Percentiles rank a stretch among this genome's conserved stretches.
These are phyloP conservation scores for Crithidia fasciculata DNA, from an alignment of 208 protist species.

Conservation along the genomic window DNA sequence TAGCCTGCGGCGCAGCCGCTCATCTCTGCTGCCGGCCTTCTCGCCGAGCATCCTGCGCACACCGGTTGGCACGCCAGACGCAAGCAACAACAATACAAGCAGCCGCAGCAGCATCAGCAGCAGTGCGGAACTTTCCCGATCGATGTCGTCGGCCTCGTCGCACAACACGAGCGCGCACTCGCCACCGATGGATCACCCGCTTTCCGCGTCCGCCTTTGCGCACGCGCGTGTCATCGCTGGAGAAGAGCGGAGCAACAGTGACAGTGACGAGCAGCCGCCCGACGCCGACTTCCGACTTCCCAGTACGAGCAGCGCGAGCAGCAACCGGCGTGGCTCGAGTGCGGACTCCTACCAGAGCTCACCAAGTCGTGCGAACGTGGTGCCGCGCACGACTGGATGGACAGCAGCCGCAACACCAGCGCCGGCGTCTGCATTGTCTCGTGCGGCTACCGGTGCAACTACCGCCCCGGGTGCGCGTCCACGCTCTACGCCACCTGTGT, in stretches of 20 bases:
- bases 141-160: neutral
- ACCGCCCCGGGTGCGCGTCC: neutral
- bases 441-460: no score
- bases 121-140: neutral
- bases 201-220: no score
- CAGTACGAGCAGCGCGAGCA: neutral
- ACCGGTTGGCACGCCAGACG: conserved; percentile 15
- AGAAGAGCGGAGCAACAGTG: neutral
- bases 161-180: conserved; percentile 6
- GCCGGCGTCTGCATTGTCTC: neutral
- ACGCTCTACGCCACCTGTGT: conserved; percentile 23
- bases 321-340: neutral
- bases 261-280: conserved; percentile 11
- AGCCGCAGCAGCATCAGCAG: neutral
- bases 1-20: neutral
- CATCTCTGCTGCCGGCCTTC: conserved; percentile 24
- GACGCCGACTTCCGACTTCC: conserved; percentile 22
- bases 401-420: neutral
- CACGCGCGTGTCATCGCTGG: no score
- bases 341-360: conserved; percentile 24
- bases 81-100: conserved; percentile 8
- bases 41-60: conserved; percentile 31
- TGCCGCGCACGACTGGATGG: no score
- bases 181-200: neutral
- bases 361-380: neutral